Evolutionary conservation across 1,284 basidiomycete species (phyloP).

Genomic region (Gastroboletus turbinatus): DNA sequence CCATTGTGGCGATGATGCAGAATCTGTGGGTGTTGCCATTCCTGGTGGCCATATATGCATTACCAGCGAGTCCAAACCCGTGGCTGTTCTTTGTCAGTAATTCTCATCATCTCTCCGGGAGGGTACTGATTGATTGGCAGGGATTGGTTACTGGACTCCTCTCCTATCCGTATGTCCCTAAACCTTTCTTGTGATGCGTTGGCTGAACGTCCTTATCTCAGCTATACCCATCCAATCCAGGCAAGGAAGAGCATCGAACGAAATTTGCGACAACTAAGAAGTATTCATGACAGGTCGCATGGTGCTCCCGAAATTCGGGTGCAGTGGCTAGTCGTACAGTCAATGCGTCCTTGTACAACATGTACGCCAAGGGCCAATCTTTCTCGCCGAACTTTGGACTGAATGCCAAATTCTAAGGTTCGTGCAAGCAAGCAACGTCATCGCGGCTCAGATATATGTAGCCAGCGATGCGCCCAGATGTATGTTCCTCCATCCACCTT

Average conservation of each 20-base stretch:
- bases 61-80: conserved; percentile 11
- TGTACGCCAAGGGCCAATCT: conserved; percentile 29
- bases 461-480: conserved; percentile 48
- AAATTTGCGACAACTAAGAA: background rate
- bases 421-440: conserved; percentile 43
- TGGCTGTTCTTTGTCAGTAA: conserved; percentile 16
- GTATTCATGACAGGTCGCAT: conserved; percentile 41
- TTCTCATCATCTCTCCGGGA: background rate
- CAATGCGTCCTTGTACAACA: conserved; percentile 56
- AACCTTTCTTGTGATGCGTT: conserved; percentile 3
- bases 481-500: conserved; percentile 13
- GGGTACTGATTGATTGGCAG: conserved; percentile 1
- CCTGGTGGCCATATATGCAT: conserved; percentile 11
- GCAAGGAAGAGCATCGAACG: background rate
- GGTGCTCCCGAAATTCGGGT: conserved; percentile 56
- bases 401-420: conserved; percentile 29
- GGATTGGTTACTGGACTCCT: conserved; percentile 17
- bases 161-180: conserved; percentile 8
- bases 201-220: background rate
- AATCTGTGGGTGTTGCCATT: conserved; percentile 48
- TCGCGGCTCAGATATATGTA: conserved; percentile 49
- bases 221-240: conserved; percentile 39
- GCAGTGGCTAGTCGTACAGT: conserved; percentile 55
- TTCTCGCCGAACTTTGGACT: background rate
- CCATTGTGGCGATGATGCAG: conserved; percentile 47